Evolutionary conservation across 345 rosid species (phyloP).

Genomic region (Heritiera fomes): DNA sequence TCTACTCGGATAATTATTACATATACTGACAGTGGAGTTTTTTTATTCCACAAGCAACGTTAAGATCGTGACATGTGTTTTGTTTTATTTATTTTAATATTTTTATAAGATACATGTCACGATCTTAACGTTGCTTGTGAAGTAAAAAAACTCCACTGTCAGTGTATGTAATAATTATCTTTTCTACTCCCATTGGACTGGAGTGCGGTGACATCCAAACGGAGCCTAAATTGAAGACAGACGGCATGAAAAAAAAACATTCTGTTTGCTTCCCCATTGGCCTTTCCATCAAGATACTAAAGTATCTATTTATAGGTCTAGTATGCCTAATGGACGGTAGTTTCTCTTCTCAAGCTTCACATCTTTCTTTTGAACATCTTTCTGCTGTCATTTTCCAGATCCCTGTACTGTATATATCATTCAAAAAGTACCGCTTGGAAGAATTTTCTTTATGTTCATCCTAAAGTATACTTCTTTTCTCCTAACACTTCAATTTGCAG

Average conservation of each 20-base stretch:
- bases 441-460: background rate
- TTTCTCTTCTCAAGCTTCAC: background rate
- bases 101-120: too few species aligned
- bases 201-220: too few species aligned
- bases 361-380: background rate
- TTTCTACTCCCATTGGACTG: too few species aligned
- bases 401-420: background rate
- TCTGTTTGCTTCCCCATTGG: background rate
- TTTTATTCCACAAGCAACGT: too few species aligned
- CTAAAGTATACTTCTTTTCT: background rate
- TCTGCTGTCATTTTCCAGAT: background rate
- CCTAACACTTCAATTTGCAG: conserved; percentile 33
- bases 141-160: too few species aligned
- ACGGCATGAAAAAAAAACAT: background rate
- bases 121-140: too few species aligned
- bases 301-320: background rate
- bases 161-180: too few species aligned
- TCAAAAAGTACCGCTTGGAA: background rate
- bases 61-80: too few species aligned
- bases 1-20: too few species aligned
- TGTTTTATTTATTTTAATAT: too few species aligned
- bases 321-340: background rate
- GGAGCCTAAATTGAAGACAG: background rate
- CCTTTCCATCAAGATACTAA: background rate
- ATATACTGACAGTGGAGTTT: too few species aligned